phyloP scores from a whole-genome alignment of 2,329 filamentous ascomycete genomes.

The Talaromyces sp. region DNA sequence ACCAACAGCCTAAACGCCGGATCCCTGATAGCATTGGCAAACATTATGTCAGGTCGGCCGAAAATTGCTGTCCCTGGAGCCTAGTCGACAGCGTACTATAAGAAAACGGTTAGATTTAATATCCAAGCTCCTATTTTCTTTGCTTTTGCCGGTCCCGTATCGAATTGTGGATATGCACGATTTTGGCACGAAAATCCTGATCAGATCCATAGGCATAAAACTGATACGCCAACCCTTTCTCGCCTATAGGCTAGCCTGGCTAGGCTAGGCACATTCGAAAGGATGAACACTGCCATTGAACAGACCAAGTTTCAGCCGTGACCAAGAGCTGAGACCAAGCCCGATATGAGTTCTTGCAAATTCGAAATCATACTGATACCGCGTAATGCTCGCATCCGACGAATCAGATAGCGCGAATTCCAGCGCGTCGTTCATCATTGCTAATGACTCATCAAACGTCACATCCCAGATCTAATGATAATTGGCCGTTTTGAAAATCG shows the following conservation, averaged over 20 bases:
- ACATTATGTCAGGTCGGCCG: constrained; percentile 1
- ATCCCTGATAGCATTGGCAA: background rate
- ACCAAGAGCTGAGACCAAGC: background rate
- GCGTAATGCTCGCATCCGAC: background rate
- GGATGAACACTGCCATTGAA: background rate
- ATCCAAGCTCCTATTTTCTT: background rate
- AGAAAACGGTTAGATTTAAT: background rate
- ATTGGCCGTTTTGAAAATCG: background rate
- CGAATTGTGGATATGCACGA: background rate
- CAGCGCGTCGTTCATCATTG: background rate
- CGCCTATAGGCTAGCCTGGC: too few species aligned
- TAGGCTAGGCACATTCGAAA: background rate
- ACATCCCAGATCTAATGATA: background rate
- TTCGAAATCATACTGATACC: background rate
- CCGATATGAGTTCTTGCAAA: background rate
- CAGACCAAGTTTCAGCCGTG: background rate
- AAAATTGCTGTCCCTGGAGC: background rate
- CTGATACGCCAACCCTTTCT: background rate
- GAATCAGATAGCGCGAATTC: background rate
- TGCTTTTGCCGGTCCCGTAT: background rate
- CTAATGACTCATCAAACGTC: background rate
- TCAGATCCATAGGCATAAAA: background rate
- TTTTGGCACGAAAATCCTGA: background rate
- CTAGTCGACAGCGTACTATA: background rate
- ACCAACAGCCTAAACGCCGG: background rate